phyloP scores from a whole-genome alignment of 495 filamentous ascomycete genomes.

The Penicillium maclennaniae region DNA sequence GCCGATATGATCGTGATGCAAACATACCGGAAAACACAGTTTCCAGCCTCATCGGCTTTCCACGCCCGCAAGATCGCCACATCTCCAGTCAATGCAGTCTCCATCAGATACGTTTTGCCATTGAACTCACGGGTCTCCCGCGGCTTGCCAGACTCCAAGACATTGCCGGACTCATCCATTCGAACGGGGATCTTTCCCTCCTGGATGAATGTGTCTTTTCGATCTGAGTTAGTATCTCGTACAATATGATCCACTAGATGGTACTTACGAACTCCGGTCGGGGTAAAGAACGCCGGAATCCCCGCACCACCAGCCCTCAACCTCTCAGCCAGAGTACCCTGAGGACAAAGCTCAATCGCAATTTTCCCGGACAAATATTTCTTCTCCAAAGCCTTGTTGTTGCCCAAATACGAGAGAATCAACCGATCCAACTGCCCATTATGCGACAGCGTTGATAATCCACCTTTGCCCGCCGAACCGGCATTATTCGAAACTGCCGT shows the following conservation, averaged over 20 bases:
- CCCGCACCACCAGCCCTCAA: slow-evolving; percentile 81
- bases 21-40: slow-evolving; percentile 78
- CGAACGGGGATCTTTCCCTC: slow-evolving; percentile 76
- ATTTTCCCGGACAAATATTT: slow-evolving; percentile 82
- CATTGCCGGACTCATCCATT: slow-evolving; percentile 72
- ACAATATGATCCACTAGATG: neutral
- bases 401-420: slow-evolving; percentile 82
- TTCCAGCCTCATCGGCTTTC: slow-evolving; percentile 82
- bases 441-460: slow-evolving; percentile 74
- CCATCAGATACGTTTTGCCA: slow-evolving; percentile 80
- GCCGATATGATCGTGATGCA: neutral
- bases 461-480: slow-evolving; percentile 67
- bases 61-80: slow-evolving; percentile 86
- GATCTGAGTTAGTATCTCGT: neutral
- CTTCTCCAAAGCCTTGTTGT: slow-evolving; percentile 82
- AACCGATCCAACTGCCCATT: slow-evolving; percentile 78
- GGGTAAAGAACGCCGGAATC: slow-evolving; percentile 88
- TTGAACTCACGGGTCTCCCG: slow-evolving; percentile 83
- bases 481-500: slow-evolving; percentile 93
- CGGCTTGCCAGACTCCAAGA: slow-evolving; percentile 64
- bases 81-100: slow-evolving; percentile 79
- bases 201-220: slow-evolving; percentile 65
- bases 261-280: slow-evolving; percentile 66
- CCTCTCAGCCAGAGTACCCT: slow-evolving; percentile 85
- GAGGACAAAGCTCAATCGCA: slow-evolving; percentile 81